Base-by-base conservation (phyloP, 2,329 filamentous ascomycete species). In the Sarocladium strictum region DNA sequence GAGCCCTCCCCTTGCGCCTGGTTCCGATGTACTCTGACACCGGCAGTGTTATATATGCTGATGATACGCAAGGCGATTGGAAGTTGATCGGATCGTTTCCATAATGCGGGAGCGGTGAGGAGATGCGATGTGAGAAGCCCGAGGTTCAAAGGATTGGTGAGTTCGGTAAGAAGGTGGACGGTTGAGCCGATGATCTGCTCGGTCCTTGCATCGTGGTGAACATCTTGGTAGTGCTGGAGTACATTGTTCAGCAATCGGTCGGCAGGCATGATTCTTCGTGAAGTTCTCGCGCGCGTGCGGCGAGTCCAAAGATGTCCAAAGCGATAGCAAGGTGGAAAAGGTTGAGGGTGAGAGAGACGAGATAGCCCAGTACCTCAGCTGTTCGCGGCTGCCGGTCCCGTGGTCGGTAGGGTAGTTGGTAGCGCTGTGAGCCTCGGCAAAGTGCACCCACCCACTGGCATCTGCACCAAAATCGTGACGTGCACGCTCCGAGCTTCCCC, bases 131-230 rank as follows among this genome's bases (percentile, higher is more conserved):
- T 87, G 54, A 91, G 76, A 12, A 91, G 76, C 38, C 83, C 81
- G 62, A 90, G 76, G 67, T 92, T 92, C 55, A 89, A 78, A 14
- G 87, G 87, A 64, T 91, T 91, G 58, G 83, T 83, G 53, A 91
- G 81, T 50, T 80, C 81, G 15, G 84, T 80, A 54, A 92, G 76
- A 27, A 91, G 79, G 37, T 83, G 80, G 17, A 81, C 78, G 15
- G 86, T 87, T 43, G 84, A 86, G 58, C 79, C 83, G 63, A 88
- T 74, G 61, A 85, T 77, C 65, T 81, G 78, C 58, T 81, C 74
- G 23, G 76, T 79, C 60, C 74, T 74, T 54, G 67, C 64, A 50
- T 72, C 71, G 67, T 79, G 74, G 66, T 78, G 77, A 50, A 76
- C 67, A 59, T 79, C 76, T 65, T 79, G 79, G 64, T 77, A 83